Percentiles rank a stretch among this genome's conserved stretches.
Evolutionary conservation across 495 filamentous ascomycete species (phyloP).

Genomic region (Jackrogersella multiformis): DNA sequence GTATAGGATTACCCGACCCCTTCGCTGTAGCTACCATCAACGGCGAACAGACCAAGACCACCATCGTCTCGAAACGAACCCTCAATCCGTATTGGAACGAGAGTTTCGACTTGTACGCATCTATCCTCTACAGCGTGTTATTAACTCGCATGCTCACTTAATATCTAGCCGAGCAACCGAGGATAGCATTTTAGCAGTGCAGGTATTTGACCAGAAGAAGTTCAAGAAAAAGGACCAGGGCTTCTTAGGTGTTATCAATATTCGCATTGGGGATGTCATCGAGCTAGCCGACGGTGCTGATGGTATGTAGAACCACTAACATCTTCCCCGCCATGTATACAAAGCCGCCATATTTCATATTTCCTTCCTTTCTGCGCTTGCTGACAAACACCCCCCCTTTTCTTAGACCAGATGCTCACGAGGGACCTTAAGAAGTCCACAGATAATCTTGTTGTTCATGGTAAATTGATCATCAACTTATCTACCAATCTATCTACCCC

Average conservation of each 20-base stretch:
- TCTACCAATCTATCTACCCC: constrained; percentile 79
- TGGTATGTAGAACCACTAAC: constrained; percentile 70
- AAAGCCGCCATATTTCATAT: no score
- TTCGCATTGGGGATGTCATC: constrained; percentile 91
- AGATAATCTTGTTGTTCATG: constrained; percentile 96
- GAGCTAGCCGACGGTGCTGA: constrained; percentile 89
- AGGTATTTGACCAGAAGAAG: constrained; percentile 99
- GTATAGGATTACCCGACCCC: constrained; percentile 90
- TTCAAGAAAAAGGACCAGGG: constrained; percentile 99
- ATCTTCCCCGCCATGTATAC: not conserved
- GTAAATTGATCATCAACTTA: constrained; percentile 94
- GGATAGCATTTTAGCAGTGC: constrained; percentile 94
- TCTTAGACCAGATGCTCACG: constrained; percentile 88
- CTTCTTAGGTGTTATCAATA: constrained; percentile 96
- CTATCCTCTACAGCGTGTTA: constrained; percentile 4
- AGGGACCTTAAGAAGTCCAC: constrained; percentile 97
- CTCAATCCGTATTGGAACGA: constrained; percentile 99
- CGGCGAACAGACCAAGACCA: constrained; percentile 96
- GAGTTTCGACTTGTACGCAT: constrained; percentile 91
- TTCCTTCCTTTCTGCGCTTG: not conserved
- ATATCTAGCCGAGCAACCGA: constrained; percentile 78
- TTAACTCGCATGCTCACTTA: constrained; percentile 40
- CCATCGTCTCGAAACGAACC: constrained; percentile 93
- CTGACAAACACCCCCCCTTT: constrained; percentile 33
- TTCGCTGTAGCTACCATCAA: constrained; percentile 97